Evolutionary conservation across 1,139 yeast species (phyloP).

Genomic region (Hyphopichia khmerensis): DNA sequence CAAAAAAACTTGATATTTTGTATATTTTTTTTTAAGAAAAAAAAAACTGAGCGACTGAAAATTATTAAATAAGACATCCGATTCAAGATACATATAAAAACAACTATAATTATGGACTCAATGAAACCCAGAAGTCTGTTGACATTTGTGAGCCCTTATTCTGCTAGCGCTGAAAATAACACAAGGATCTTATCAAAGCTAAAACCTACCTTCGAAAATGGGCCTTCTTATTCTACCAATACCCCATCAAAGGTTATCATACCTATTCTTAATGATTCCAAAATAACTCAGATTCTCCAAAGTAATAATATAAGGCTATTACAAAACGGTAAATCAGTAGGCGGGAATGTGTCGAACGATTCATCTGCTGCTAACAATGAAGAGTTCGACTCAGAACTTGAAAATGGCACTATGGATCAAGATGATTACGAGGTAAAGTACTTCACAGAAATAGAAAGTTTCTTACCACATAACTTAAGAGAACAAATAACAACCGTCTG

Average conservation of each 20-base stretch:
- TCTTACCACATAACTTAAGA: constrained; percentile 30
- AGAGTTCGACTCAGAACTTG: background rate
- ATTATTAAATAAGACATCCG: too few species aligned
- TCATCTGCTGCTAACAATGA: background rate
- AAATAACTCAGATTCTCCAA: background rate
- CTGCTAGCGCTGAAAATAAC: background rate
- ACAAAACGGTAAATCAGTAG: background rate
- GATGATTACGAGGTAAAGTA: constrained; percentile 1
- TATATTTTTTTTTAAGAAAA: too few species aligned
- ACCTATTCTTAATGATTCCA: background rate
- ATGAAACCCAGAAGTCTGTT: background rate
- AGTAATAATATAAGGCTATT: background rate
- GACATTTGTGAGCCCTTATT: background rate
- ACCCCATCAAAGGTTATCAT: background rate
- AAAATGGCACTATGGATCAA: constrained; percentile 4
- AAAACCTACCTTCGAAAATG: background rate
- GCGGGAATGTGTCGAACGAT: background rate
- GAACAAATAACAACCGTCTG: constrained; percentile 40
- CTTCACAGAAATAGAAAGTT: constrained; percentile 22
- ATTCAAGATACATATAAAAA: too few species aligned
- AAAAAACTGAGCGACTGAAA: too few species aligned
- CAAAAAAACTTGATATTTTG: too few species aligned
- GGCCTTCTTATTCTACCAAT: background rate
- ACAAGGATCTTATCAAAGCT: background rate
- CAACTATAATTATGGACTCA: too few species aligned